Conservation (phyloP, 2,329 filamentous ascomycete species). For the Stagonosporopsis cucurbitacearum region DNA sequence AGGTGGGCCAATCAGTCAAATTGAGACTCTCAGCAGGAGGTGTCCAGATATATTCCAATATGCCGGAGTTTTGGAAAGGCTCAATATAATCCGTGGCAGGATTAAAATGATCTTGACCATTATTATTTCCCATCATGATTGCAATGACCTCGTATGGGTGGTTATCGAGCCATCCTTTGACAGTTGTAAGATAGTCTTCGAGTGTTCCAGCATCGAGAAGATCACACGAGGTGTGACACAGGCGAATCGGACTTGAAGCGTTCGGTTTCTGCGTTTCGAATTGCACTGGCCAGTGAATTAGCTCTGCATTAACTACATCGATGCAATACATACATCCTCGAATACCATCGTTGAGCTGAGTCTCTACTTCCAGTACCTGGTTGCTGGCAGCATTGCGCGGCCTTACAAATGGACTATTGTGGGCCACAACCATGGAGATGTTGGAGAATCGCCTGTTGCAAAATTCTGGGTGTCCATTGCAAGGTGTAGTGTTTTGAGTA, state of each 20-base stretch:
- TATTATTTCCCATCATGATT: slow-evolving; percentile 80
- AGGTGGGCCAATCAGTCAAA: slow-evolving; percentile 80
- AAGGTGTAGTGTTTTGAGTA: slow-evolving; percentile 38
- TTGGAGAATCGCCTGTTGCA: slow-evolving; percentile 45
- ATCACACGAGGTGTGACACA: slow-evolving; percentile 86
- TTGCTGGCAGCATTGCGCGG: slow-evolving; percentile 44
- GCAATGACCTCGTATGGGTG: slow-evolving; percentile 90
- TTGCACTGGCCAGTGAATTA: slow-evolving; percentile 55
- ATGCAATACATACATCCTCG: slow-evolving; percentile 43
- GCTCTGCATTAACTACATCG: background rate
- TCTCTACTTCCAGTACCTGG: slow-evolving; percentile 35
- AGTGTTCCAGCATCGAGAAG: slow-evolving; percentile 82
- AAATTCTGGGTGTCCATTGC: slow-evolving; percentile 47
- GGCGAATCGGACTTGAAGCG: slow-evolving; percentile 62
- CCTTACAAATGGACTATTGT: slow-evolving; percentile 46
- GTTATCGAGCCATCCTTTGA: slow-evolving; percentile 73
- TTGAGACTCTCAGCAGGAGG: slow-evolving; percentile 75
- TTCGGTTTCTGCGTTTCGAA: slow-evolving; percentile 65
- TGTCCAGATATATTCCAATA: slow-evolving; percentile 75
- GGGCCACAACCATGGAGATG: slow-evolving; percentile 45
- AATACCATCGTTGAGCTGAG: slow-evolving; percentile 45
- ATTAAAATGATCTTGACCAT: slow-evolving; percentile 61
- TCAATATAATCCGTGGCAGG: slow-evolving; percentile 67
- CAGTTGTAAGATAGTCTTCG: slow-evolving; percentile 71
- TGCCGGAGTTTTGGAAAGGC: slow-evolving; percentile 73